phyloP scores from a whole-genome alignment of 441 rosid species.

The Populus hybrid region DNA sequence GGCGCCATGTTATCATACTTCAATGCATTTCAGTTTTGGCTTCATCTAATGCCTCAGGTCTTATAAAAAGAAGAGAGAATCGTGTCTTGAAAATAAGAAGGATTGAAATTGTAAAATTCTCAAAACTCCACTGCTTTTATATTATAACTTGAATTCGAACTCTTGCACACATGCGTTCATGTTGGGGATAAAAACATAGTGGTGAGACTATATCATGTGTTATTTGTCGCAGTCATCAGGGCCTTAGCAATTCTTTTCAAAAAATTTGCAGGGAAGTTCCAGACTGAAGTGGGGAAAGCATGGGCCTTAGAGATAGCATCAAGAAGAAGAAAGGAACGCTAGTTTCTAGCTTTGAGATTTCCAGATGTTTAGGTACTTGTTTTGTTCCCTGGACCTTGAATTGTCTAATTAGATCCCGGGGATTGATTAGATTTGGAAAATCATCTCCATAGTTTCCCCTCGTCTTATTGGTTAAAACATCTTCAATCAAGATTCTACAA shows the following conservation, averaged over 20 bases:
- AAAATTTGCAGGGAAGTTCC: slow-evolving; percentile 70
- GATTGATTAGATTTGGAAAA: not conserved
- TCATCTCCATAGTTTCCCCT: not conserved
- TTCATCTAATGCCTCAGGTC: too few relatives aligned
- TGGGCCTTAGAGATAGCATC: slow-evolving; percentile 88
- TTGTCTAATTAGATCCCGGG: not conserved
- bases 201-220: too few relatives aligned
- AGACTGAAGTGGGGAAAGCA: slow-evolving; percentile 86
- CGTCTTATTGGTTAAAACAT: not conserved
- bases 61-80: too few relatives aligned
- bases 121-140: not conserved
- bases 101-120: not conserved
- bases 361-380: too few relatives aligned
- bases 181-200: too few relatives aligned
- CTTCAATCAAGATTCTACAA: not conserved
- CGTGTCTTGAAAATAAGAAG: not conserved
- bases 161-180: not conserved
- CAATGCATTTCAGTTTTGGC: too few relatives aligned
- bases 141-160: too few relatives aligned
- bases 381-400: not conserved
- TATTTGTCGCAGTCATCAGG: not conserved
- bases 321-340: slow-evolving; percentile 46
- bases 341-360: not conserved
- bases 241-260: not conserved
- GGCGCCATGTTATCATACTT: not conserved